These are phyloP conservation scores for Clarireedia paspali DNA, from an alignment of 2,329 filamentous ascomycete genomes.

Conservation along the genomic window DNA sequence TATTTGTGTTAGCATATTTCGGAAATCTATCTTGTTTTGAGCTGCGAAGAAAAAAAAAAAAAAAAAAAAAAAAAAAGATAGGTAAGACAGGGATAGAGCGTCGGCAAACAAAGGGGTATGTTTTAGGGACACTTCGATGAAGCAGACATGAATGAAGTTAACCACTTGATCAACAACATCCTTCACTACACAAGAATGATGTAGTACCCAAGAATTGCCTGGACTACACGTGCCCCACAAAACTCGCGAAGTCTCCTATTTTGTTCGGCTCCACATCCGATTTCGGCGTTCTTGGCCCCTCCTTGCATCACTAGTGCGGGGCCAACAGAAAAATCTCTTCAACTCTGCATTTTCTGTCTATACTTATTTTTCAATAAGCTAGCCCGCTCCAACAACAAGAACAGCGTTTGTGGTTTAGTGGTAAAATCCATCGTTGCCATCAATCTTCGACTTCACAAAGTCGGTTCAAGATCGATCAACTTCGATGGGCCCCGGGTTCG, in stretches of 20 bases:
- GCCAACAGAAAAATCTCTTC: not conserved
- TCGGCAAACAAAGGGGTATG: not conserved
- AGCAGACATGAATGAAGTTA: not conserved
- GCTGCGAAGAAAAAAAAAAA: not conserved
- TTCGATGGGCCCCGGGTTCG: constrained; percentile 28
- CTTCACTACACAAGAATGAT: no score
- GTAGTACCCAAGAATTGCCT: no score
- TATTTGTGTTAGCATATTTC: constrained; percentile 11
- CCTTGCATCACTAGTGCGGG: not conserved
- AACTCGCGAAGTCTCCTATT: not conserved
- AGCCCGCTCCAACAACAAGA: not conserved
- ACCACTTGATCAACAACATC: not conserved
- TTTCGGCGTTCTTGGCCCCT: not conserved
- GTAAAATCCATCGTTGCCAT: constrained; percentile 8
- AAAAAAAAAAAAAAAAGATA: not conserved
- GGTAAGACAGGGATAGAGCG: not conserved
- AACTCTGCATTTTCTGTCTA: not conserved
- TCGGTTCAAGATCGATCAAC: not conserved
- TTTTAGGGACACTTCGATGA: no score
- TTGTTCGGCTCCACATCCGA: not conserved
- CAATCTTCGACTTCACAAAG: constrained; percentile 3
- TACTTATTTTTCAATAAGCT: constrained; percentile 5
- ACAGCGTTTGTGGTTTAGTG: constrained; percentile 11
- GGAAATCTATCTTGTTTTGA: not conserved
- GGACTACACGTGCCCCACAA: not conserved